Percentiles rank a stretch among this genome's conserved stretches.
phyloP scores from a whole-genome alignment of 768 basidiomycete genomes.

The Austroboletus eburneus region DNA sequence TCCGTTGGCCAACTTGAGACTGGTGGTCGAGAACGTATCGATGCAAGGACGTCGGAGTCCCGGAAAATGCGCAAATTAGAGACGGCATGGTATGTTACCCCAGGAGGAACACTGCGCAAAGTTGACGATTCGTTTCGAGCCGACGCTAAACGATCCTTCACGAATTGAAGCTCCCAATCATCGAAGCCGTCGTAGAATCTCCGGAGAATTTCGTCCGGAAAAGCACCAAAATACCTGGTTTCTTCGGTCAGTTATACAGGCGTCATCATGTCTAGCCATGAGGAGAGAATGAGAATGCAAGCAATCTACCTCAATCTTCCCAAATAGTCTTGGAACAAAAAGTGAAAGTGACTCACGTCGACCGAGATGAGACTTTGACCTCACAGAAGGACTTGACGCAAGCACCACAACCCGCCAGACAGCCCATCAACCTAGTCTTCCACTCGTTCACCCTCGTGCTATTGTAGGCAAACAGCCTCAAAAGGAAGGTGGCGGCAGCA shows the following conservation, averaged over 20 bases:
- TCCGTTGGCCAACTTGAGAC: slow-evolving; percentile 51
- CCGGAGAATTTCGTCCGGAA: slow-evolving; percentile 43
- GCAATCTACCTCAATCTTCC: slow-evolving; percentile 6
- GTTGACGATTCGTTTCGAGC: slow-evolving; percentile 22
- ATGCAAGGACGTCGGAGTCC: slow-evolving; percentile 42
- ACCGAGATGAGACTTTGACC: slow-evolving; percentile 58
- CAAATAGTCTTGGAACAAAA: background rate
- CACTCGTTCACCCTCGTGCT: slow-evolving; percentile 56
- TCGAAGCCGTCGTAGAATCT: slow-evolving; percentile 63
- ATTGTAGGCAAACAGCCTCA: slow-evolving; percentile 78
- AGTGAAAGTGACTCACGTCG: slow-evolving; percentile 56
- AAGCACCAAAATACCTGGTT: slow-evolving; percentile 71
- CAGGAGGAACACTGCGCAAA: slow-evolving; percentile 44
- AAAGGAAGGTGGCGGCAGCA: slow-evolving; percentile 74
- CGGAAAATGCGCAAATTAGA: slow-evolving; percentile 57
- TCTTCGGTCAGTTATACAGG: slow-evolving; percentile 12
- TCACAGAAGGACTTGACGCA: slow-evolving; percentile 68
- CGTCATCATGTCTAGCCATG: slow-evolving; percentile 2
- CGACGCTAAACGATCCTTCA: slow-evolving; percentile 45
- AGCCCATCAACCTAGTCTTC: slow-evolving; percentile 51
- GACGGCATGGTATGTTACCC: slow-evolving; percentile 57
- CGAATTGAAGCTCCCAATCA: slow-evolving; percentile 56
- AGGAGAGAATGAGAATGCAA: slow-evolving; percentile 8
- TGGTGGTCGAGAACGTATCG: slow-evolving; percentile 24
- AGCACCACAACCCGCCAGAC: slow-evolving; percentile 58